A percentile compares a stretch with the other conserved stretches of the same genome.
Evolutionary conservation across 2,329 filamentous ascomycete species (phyloP).

Genomic region (Clarireedia hainanense): DNA sequence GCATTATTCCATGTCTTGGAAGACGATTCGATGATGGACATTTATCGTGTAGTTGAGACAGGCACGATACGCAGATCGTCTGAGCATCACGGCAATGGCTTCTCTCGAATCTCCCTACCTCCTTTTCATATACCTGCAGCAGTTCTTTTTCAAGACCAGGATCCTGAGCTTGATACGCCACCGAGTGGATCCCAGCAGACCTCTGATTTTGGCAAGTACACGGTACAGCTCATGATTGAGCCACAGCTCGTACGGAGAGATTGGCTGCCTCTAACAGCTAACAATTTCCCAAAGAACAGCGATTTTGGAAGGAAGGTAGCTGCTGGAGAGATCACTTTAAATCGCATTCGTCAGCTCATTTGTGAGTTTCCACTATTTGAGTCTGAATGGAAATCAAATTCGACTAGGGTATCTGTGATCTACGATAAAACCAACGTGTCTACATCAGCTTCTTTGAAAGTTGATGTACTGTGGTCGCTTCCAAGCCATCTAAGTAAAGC

Average conservation of each 20-base stretch:
- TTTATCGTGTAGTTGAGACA: conserved; percentile 3
- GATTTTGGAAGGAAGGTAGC: conserved; percentile 1
- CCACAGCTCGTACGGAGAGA: conserved; percentile 5
- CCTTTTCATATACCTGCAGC: conserved; percentile 2
- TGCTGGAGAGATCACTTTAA: background rate
- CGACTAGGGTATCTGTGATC: background rate
- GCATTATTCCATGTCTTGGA: conserved; percentile 17
- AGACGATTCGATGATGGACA: conserved; percentile 10
- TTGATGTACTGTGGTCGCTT: conserved; percentile 19
- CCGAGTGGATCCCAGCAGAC: background rate
- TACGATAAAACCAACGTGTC: conserved; percentile 6
- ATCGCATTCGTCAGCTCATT: background rate
- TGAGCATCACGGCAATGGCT: background rate
- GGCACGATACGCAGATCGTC: background rate
- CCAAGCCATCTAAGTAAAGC: conserved; percentile 13
- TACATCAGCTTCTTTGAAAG: conserved; percentile 9
- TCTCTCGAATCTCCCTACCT: conserved; percentile 1
- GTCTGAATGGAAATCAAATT: background rate
- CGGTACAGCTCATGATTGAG: background rate
- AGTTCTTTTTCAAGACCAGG: background rate
- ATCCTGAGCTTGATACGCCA: background rate
- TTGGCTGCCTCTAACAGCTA: conserved; percentile 21
- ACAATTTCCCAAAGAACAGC: background rate
- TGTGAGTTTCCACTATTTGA: conserved; percentile 4
- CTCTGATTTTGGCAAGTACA: background rate